These are phyloP conservation scores for Harringtonia lauricola DNA, from an alignment of 2,329 filamentous ascomycete genomes.

Conservation along the genomic window DNA sequence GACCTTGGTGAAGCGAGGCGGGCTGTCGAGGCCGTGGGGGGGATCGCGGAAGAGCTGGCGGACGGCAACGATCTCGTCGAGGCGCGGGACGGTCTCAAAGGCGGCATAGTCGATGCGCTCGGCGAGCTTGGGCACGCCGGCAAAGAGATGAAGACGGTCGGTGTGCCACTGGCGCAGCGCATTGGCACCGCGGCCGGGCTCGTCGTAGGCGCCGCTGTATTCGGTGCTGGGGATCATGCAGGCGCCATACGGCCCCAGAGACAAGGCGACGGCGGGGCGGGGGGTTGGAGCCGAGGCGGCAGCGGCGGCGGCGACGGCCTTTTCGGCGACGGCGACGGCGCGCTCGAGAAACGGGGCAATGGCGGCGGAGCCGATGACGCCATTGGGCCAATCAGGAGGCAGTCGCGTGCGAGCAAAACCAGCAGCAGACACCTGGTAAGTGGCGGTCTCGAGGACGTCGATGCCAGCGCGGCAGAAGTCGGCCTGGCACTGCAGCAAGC, in stretches of 20 bases:
- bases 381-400: constrained; percentile 24
- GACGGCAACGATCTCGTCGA: constrained; percentile 50
- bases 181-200: constrained; percentile 28
- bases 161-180: constrained; percentile 45
- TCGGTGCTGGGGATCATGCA: constrained; percentile 55
- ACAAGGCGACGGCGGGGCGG: constrained; percentile 36
- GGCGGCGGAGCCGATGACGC: constrained; percentile 24
- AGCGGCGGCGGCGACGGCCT: constrained; percentile 14
- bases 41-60: constrained; percentile 19
- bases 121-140: constrained; percentile 23
- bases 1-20: constrained; percentile 20
- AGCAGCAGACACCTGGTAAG: constrained; percentile 50
- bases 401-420: constrained; percentile 43
- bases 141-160: constrained; percentile 40
- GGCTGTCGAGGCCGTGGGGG: neutral
- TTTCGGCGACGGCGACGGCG: constrained; percentile 31
- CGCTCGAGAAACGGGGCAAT: constrained; percentile 30
- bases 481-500: constrained; percentile 40
- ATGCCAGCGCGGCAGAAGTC: constrained; percentile 45
- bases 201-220: constrained; percentile 51
- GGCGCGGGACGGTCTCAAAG: constrained; percentile 55
- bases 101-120: constrained; percentile 42
- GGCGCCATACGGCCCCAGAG: constrained; percentile 56
- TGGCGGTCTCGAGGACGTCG: constrained; percentile 55
- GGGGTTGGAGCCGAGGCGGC: neutral